Percentiles rank a stretch among this genome's conserved stretches.
phyloP scores from a whole-genome alignment of 78 protist genomes.

The Polysphondylium violaceum region DNA sequence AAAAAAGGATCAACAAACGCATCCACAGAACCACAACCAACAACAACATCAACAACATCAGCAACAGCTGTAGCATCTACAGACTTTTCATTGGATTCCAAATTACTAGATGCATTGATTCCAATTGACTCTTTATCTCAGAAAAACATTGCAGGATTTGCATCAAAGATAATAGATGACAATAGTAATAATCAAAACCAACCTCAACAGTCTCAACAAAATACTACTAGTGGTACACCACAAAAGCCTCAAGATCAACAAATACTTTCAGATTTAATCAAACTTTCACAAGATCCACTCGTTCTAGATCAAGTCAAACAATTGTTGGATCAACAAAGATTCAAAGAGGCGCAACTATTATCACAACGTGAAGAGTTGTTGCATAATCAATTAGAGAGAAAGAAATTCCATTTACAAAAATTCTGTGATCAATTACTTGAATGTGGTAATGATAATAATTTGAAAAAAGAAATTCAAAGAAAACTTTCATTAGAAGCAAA shows the following conservation, averaged over 20 bases:
- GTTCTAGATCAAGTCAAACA: constrained; percentile 18
- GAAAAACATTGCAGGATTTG: no score
- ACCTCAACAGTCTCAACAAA: neutral
- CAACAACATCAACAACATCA: neutral
- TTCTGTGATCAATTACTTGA: neutral
- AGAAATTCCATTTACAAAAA: neutral
- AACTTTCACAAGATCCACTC: constrained; percentile 5
- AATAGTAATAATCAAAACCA: neutral
- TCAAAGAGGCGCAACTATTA: neutral
- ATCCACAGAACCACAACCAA: neutral
- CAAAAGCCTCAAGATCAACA: neutral
- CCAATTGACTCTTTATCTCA: constrained; percentile 1
- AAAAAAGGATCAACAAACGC: neutral
- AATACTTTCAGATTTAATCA: neutral
- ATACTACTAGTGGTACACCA: neutral
- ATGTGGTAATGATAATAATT: neutral
- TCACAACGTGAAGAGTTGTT: neutral
- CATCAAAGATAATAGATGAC: neutral
- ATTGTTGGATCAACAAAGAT: constrained; percentile 6
- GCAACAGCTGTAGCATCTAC: neutral
- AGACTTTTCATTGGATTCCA: constrained; percentile 21
- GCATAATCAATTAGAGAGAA: constrained; percentile 3
- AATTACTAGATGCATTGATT: constrained; percentile 47
- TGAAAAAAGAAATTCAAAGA: neutral
- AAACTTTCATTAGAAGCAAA: neutral